Base-by-base conservation (phyloP, 148 eudicot genomes). In the Chenopodium formosanum region DNA sequence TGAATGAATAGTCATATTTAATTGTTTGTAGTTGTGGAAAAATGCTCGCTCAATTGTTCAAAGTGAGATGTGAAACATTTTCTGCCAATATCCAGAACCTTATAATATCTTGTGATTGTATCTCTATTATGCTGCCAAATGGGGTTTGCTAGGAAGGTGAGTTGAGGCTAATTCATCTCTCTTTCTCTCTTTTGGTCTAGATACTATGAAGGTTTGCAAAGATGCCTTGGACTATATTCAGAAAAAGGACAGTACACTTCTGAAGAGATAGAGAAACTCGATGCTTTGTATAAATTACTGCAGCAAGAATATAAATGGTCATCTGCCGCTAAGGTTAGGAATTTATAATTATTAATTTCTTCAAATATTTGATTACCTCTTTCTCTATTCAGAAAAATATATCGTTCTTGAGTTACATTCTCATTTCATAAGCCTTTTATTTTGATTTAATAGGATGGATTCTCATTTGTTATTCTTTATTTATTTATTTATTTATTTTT, bases 191-290 rank as follows among this genome's bases (percentile, higher is more conserved):
- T 1, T n/a, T 77, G 25, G 25, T 63, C 22, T 83, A 97, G 99
- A 79, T 97, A 97, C 78, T 94, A 93, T 86, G 98, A 97, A 88
- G 99, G 98, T 56, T 83, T 97, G 84, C 99, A 97, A 82, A 94
- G 84, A 88, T 97, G 99, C 82, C 80, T 90, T 68, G 97, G 98
- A 23, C 86, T 97, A 50, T 82, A 85, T 87, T 87, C 92, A 73
- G 92, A 89, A 74, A 90, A 77, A 70, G 87, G 87, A 13, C 79
- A 84, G 66, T 92, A 94, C 87, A 88, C 98, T 64, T 74, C 94
- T 79, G 91, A 90, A 77, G 89, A 90, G 77, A 85, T 90, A 80
- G 93, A 89, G 81, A 84, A 85, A 82, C 85, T 97, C 83, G 95
- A 92, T 48, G 90, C 90, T 70, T 85, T 97, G 80, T 97, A 97